A percentile compares a stretch with the other conserved stretches of the same genome.
Conservation (phyloP, 2,329 filamentous ascomycete genomes). For the Ophiostoma fasciatum region DNA sequence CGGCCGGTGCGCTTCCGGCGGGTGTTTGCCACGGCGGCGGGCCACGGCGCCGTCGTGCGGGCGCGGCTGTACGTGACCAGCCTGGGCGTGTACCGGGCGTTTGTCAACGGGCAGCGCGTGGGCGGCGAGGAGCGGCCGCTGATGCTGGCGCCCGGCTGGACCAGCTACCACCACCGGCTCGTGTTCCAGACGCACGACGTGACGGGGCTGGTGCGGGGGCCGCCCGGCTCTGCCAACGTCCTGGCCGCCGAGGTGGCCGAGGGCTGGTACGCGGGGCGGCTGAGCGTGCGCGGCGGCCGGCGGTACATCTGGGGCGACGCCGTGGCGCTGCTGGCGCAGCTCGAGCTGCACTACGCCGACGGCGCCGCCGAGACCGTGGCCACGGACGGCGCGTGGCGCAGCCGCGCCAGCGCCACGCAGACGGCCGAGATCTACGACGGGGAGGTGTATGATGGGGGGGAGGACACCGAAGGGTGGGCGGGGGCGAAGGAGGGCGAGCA, state of each 20-base stretch:
- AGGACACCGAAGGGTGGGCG: slow-evolving; percentile 10
- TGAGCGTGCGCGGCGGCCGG: slow-evolving; percentile 12
- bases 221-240: no score
- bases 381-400: slow-evolving; percentile 10
- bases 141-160: no score
- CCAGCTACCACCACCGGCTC: no score
- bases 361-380: not conserved
- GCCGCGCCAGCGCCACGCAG: slow-evolving; percentile 16
- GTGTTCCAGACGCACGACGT: no score
- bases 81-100: no score
- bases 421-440: slow-evolving; percentile 35
- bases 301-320: slow-evolving; percentile 25
- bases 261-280: slow-evolving; percentile 27
- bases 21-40: not conserved
- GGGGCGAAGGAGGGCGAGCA: no score
- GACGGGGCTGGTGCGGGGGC: no score
- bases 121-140: no score
- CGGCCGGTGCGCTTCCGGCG: not conserved
- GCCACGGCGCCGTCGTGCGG: not conserved
- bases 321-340: slow-evolving; percentile 23
- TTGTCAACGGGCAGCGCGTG: no score
- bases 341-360: slow-evolving; percentile 16
- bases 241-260: no score
- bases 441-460: slow-evolving; percentile 30
- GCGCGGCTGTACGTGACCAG: not conserved